phyloP scores from a whole-genome alignment of 768 basidiomycete genomes.

The Termitomyces sp. region DNA sequence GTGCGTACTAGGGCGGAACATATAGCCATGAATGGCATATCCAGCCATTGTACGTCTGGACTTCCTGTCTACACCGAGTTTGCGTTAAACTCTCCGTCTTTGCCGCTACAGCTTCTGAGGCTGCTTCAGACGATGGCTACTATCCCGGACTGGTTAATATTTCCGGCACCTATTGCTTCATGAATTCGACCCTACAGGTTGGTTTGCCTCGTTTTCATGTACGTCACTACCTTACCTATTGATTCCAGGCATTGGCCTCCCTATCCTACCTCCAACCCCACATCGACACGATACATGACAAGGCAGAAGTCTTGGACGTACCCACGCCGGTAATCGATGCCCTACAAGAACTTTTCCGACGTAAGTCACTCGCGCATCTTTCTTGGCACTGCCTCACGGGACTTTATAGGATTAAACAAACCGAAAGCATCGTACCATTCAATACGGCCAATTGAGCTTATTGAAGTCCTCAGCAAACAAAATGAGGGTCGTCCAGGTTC shows the following conservation, averaged over 20 bases:
- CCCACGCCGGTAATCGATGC: conserved; percentile 85
- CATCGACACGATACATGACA: conserved; percentile 67
- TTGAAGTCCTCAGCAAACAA: conserved; percentile 58
- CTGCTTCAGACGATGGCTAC: conserved; percentile 35
- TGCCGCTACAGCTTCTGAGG: background rate
- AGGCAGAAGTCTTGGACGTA: conserved; percentile 76
- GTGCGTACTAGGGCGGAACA: conserved; percentile 54
- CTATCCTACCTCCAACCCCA: conserved; percentile 77
- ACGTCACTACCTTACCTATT: background rate
- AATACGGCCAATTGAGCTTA: conserved; percentile 69
- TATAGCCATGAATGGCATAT: conserved; percentile 36
- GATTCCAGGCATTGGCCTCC: conserved; percentile 77
- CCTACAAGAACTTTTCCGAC: conserved; percentile 61
- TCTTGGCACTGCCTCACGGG: background rate
- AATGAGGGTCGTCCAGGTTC: conserved; percentile 49
- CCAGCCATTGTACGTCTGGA: conserved; percentile 19
- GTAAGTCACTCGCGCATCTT: conserved; percentile 32
- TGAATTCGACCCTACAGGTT: conserved; percentile 94
- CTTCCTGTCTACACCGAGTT: background rate
- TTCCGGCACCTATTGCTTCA: conserved; percentile 95
- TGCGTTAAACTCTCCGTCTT: background rate
- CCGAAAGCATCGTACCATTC: conserved; percentile 52
- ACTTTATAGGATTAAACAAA: conserved; percentile 53
- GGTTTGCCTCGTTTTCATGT: conserved; percentile 13
- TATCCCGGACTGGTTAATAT: conserved; percentile 95